These are phyloP conservation scores for Capronia epimyces DNA, from an alignment of 2,329 filamentous ascomycete species.

Conservation along the genomic window DNA sequence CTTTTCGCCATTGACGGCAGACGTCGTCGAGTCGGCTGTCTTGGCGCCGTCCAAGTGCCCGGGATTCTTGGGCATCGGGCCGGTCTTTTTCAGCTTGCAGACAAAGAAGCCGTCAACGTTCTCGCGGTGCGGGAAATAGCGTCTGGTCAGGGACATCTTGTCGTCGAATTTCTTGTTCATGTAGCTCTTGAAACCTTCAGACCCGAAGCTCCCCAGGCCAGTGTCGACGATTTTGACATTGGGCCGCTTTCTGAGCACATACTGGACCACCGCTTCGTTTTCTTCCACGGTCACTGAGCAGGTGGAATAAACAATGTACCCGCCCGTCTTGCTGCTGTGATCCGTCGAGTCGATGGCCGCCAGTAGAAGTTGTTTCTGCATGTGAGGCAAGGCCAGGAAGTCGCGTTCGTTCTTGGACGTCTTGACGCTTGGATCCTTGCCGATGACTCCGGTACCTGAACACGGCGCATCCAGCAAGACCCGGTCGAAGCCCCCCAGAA, in stretches of 20 bases:
- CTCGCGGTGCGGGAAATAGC: constrained; percentile 86
- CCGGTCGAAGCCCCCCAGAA: constrained; percentile 92
- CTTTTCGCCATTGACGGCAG: constrained; percentile 24
- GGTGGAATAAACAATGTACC: constrained; percentile 94
- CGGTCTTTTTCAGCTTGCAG: constrained; percentile 92
- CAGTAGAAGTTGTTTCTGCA: constrained; percentile 89
- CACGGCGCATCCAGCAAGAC: constrained; percentile 92
- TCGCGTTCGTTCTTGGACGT: constrained; percentile 96
- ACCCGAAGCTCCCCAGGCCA: constrained; percentile 74
- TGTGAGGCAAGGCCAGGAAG: constrained; percentile 86
- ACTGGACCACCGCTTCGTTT: constrained; percentile 89
- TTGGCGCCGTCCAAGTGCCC: constrained; percentile 27
- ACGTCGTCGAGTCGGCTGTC: constrained; percentile 28
- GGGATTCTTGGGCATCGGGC: constrained; percentile 55
- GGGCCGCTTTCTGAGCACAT: constrained; percentile 81
- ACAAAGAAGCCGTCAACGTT: constrained; percentile 99
- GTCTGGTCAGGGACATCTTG: constrained; percentile 71
- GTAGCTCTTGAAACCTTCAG: constrained; percentile 84
- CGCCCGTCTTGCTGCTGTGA: constrained; percentile 84
- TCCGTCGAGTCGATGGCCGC: constrained; percentile 93
- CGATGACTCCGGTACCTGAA: constrained; percentile 94
- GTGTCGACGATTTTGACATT: constrained; percentile 93
- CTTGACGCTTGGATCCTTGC: constrained; percentile 94
- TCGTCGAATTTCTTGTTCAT: constrained; percentile 88
- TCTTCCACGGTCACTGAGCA: constrained; percentile 93